phyloP scores from a whole-genome alignment of 139 green algal species.

The Chlorokybus atmophyticus region DNA sequence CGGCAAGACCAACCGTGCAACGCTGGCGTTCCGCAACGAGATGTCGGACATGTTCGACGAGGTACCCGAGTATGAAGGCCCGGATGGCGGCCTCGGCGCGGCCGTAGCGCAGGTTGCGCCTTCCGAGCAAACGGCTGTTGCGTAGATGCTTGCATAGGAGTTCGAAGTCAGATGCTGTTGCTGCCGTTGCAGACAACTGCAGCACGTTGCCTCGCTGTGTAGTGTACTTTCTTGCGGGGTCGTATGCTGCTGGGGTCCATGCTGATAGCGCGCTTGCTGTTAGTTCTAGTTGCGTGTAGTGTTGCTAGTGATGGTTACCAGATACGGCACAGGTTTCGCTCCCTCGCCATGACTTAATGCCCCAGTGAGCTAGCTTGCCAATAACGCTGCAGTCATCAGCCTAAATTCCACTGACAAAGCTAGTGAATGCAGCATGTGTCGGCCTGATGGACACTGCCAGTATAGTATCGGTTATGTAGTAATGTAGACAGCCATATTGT shows the following conservation, averaged over 20 bases:
- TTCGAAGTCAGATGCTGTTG: neutral
- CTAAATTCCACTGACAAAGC: no score
- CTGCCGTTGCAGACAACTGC: neutral
- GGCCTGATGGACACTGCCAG: no score
- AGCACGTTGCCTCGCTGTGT: slow-evolving; percentile 1
- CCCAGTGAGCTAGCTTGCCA: no score
- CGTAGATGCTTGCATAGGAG: neutral
- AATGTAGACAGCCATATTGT: no score
- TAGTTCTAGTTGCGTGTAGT: no score
- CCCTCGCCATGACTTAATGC: no score
- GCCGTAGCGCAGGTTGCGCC: neutral
- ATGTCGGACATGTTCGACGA: slow-evolving; percentile 45
- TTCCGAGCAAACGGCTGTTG: neutral
- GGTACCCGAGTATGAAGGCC: slow-evolving; percentile 8
- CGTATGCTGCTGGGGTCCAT: neutral
- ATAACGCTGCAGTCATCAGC: no score
- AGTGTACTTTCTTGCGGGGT: neutral
- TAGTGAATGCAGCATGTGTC: no score
- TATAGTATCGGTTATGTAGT: no score
- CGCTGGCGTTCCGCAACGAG: slow-evolving; percentile 66
- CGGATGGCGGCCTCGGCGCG: neutral
- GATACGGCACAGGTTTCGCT: no score
- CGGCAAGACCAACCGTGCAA: slow-evolving; percentile 70
- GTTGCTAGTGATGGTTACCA: no score
- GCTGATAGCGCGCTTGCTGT: no score